A percentile compares a stretch with the other conserved stretches of the same genome.
Evolutionary conservation across 345 rosid species (phyloP).

Genomic region (Bretschneidera sinensis): DNA sequence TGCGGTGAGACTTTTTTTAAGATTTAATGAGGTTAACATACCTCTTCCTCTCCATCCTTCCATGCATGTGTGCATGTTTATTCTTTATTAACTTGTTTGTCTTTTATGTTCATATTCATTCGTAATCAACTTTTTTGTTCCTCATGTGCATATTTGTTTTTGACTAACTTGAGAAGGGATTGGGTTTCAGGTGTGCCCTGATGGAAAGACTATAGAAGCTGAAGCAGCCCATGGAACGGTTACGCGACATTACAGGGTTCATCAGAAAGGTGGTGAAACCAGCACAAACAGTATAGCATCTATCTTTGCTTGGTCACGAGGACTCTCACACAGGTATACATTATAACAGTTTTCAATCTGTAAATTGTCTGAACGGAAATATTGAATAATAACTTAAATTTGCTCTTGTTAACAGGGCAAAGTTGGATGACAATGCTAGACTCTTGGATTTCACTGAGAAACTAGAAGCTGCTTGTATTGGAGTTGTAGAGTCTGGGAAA

Average conservation of each 20-base stretch:
- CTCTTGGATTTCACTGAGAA: conserved; percentile 81
- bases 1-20: no score
- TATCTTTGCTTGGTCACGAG: conserved; percentile 96
- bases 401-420: conserved; percentile 52
- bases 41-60: no score
- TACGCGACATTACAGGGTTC: conserved; percentile 93
- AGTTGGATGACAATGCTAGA: conserved; percentile 75
- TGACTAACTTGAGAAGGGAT: background rate
- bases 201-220: conserved; percentile 97
- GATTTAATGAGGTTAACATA: no score
- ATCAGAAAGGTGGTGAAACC: conserved; percentile 98
- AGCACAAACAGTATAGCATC: conserved; percentile 99
- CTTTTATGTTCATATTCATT: no score
- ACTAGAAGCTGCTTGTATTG: conserved; percentile 92
- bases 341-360: background rate
- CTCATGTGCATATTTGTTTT: background rate
- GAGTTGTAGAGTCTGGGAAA: conserved; percentile 86
- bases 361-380: background rate
- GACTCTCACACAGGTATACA: conserved; percentile 90
- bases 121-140: no score
- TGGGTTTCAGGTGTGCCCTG: conserved; percentile 83
- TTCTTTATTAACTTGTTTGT: no score
- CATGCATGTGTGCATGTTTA: no score
- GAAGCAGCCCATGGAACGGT: conserved; percentile 99
- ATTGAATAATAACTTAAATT: background rate